A percentile compares a stretch with the other conserved stretches of the same genome.
These are phyloP conservation scores for Jackrogersella minutella DNA, from an alignment of 495 filamentous ascomycete species.

Conservation along the genomic window DNA sequence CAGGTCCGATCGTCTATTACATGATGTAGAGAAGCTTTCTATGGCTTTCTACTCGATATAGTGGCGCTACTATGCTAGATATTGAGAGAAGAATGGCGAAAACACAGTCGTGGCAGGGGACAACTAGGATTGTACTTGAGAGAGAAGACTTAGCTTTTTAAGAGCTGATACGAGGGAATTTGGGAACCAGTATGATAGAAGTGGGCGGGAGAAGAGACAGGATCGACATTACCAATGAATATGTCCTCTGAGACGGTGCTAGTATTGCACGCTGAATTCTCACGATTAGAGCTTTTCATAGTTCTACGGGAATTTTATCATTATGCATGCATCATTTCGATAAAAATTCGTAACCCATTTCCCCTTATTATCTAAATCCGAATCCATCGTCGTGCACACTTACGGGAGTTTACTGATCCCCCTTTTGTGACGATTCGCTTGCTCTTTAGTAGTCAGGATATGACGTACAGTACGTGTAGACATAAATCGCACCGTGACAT, in stretches of 20 bases:
- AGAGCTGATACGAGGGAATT: background rate
- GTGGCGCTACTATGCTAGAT: background rate
- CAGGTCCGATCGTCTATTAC: slow-evolving; percentile 23
- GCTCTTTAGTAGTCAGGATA: background rate
- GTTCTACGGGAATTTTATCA: no score
- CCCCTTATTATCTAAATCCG: no score
- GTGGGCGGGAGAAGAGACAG: no score
- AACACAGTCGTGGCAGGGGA: background rate
- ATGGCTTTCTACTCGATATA: background rate
- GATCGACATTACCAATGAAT: no score
- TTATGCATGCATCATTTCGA: no score
- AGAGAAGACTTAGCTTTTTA: background rate
- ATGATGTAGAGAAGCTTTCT: background rate
- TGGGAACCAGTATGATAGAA: no score
- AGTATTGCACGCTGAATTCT: no score
- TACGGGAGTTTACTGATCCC: no score
- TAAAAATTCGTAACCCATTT: no score
- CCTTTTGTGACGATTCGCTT: background rate
- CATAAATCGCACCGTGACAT: background rate
- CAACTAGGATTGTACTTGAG: background rate
- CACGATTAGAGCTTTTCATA: no score
- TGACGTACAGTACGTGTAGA: background rate
- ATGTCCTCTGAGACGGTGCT: no score
- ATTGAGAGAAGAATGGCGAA: background rate
- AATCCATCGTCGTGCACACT: no score